Conservation (phyloP, 2,329 filamentous ascomycete species). For the Magnaporthiopsis poae region DNA sequence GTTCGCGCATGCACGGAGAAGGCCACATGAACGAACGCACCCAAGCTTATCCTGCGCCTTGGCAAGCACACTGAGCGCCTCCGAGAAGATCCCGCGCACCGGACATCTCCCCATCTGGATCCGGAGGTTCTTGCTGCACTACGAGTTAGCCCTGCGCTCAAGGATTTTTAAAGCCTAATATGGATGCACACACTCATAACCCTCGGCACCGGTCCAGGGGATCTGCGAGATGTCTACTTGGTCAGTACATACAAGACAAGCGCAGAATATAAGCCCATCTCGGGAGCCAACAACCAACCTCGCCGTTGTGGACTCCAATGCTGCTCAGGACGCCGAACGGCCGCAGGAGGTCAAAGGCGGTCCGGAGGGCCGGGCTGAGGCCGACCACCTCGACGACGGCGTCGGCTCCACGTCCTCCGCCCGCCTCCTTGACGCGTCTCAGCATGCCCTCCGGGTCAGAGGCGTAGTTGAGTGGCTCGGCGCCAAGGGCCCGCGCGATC, state of each 20-base stretch:
- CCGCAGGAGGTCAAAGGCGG: slow-evolving; percentile 60
- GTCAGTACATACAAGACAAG: neutral
- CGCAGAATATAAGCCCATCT: neutral
- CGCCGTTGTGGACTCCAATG: slow-evolving; percentile 66
- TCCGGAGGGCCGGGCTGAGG: slow-evolving; percentile 56
- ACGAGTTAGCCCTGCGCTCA: slow-evolving; percentile 1
- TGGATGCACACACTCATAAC: slow-evolving; percentile 36
- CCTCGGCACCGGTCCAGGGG: slow-evolving; percentile 56
- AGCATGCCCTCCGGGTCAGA: slow-evolving; percentile 55
- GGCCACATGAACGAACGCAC: slow-evolving; percentile 33
- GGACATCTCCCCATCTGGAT: slow-evolving; percentile 70
- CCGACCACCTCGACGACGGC: slow-evolving; percentile 74
- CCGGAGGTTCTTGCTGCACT: slow-evolving; percentile 55
- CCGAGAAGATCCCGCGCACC: slow-evolving; percentile 58
- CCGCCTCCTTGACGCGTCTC: slow-evolving; percentile 61
- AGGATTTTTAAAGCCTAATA: neutral
- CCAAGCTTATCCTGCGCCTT: slow-evolving; percentile 57
- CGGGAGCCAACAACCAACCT: slow-evolving; percentile 37
- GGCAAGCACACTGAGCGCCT: slow-evolving; percentile 54
- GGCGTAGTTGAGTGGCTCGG: slow-evolving; percentile 72
- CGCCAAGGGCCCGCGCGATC: slow-evolving; percentile 63
- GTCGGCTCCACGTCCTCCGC: slow-evolving; percentile 73
- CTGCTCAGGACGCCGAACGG: slow-evolving; percentile 66
- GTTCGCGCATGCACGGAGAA: neutral
- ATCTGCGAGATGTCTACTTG: slow-evolving; percentile 35